Base-by-base conservation (phyloP, 108 stramenopile genomes). In the Fistulifera pelliculosa region DNA sequence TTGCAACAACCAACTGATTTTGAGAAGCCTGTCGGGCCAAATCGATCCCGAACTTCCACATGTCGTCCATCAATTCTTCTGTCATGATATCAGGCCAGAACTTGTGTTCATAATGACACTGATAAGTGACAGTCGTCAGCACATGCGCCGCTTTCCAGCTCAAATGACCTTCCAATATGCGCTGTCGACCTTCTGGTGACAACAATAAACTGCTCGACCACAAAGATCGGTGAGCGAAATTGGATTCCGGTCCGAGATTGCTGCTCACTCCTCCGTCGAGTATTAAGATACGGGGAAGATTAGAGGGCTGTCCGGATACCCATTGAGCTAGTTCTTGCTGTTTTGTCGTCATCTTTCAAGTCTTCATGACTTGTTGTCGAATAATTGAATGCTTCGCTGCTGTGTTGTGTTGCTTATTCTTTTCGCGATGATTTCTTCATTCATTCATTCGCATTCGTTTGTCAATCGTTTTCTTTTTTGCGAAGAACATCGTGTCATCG, bases 201-300 rank as follows among this genome's bases (percentile, higher is more conserved):
- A 77, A 19, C 2, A 82, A 27, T 10, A 76, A 50, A 25, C 76
- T 77, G 4, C 76, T 77, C 6, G 76, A 77, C 80, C 80, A 81
- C 2, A 81, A 49, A 12, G 59, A 47, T 28, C 70, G 69, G 58
- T 69, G 59, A 1, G 49, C 19, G 52, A 81, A 81, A 35, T 35
- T 35, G 18, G 28, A 1, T 22, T 31, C 31, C 23, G 25, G 13
- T 57, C 43, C 23, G 40, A 81, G 48, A 62, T 81, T 67, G 0
- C 76, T 81, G 31, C 64, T 66, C 1, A 77, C 73, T 17, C 80
- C 80, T 17, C 80, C 80, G 47, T 81, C 80, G 53, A 76, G 55
- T 13, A 81, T n/a, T n/a, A 76, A 60, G 35, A 81, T 58, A 35
- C 31, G 31, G 6, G 31, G 31, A 35, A 35, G 31, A 35, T 8